Conservation (phyloP, 2,329 filamentous ascomycete genomes). For the Colletotrichum orbiculare region DNA sequence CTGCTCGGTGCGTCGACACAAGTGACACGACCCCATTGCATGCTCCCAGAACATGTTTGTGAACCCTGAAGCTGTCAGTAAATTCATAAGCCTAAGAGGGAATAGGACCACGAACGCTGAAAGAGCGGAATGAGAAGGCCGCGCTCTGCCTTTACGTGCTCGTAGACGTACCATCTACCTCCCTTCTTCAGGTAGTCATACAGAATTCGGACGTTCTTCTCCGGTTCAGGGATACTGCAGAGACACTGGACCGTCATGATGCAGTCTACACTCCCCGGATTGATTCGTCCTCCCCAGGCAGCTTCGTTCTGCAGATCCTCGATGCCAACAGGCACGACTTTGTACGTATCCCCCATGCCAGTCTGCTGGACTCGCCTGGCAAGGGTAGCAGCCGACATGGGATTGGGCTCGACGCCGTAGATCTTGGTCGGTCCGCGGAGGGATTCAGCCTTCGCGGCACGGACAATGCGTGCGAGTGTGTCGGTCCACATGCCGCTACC, state of each 20-base stretch:
- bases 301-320: conserved; percentile 54
- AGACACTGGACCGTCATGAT: conserved; percentile 64
- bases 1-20: conserved; percentile 1
- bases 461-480: conserved; percentile 52
- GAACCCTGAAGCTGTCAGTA: conserved; percentile 43
- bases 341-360: conserved; percentile 60
- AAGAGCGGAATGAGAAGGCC: conserved; percentile 50
- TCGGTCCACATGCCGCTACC: conserved; percentile 71
- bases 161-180: conserved; percentile 63
- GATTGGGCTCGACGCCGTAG: conserved; percentile 74
- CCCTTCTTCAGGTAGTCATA: conserved; percentile 62
- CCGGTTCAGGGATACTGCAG: conserved; percentile 63
- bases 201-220: conserved; percentile 56
- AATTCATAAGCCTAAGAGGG: not conserved
- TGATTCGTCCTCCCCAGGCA: conserved; percentile 49
- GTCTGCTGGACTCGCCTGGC: conserved; percentile 52
- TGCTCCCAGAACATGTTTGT: conserved; percentile 56
- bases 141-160: conserved; percentile 55
- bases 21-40: conserved; percentile 10
- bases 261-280: conserved; percentile 55
- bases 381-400: conserved; percentile 53
- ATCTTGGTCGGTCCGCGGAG: conserved; percentile 50
- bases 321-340: conserved; percentile 65
- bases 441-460: conserved; percentile 1
- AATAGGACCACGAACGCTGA: conserved; percentile 48